Evolutionary conservation across 2,329 filamentous ascomycete species (phyloP).

Genomic region (Penicillium sp.): DNA sequence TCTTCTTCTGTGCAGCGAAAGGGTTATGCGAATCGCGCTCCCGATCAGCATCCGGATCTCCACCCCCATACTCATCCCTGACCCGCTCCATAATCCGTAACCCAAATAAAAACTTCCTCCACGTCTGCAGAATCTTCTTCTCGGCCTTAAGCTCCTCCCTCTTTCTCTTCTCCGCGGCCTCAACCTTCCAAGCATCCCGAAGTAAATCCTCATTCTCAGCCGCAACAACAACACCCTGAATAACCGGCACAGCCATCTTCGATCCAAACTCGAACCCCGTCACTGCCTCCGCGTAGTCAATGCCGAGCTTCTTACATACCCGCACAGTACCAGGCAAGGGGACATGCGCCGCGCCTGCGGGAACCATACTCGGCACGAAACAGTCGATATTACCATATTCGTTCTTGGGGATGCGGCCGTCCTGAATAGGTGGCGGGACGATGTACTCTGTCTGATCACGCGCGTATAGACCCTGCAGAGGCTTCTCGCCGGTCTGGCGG

Average conservation of each 20-base stretch:
- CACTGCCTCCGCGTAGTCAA: conserved; percentile 92
- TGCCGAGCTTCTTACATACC: conserved; percentile 77
- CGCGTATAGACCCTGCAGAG: conserved; percentile 81
- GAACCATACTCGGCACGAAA: conserved; percentile 92
- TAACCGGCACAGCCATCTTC: conserved; percentile 87
- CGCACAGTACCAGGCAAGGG: conserved; percentile 73
- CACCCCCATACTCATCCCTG: conserved; percentile 70
- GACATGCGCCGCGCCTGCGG: conserved; percentile 77
- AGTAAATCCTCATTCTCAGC: conserved; percentile 73
- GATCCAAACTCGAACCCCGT: conserved; percentile 96
- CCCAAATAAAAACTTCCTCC: conserved; percentile 86
- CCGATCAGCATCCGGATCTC: conserved; percentile 30
- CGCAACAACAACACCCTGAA: conserved; percentile 86
- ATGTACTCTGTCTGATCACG: conserved; percentile 91
- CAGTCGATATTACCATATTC: conserved; percentile 95
- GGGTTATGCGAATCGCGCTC: conserved; percentile 39
- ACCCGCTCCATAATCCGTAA: conserved; percentile 78
- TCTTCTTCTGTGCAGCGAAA: conserved; percentile 29
- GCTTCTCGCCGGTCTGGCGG: conserved; percentile 75
- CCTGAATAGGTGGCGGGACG: conserved; percentile 78
- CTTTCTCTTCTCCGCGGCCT: conserved; percentile 70
- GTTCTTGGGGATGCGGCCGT: conserved; percentile 90
- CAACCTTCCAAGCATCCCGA: conserved; percentile 74
- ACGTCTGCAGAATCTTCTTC: conserved; percentile 70
- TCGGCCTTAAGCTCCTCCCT: conserved; percentile 83